Base-by-base conservation (phyloP, 2,329 filamentous ascomycete species). In the Ophiocordyceps polyrhachis-furcata region DNA sequence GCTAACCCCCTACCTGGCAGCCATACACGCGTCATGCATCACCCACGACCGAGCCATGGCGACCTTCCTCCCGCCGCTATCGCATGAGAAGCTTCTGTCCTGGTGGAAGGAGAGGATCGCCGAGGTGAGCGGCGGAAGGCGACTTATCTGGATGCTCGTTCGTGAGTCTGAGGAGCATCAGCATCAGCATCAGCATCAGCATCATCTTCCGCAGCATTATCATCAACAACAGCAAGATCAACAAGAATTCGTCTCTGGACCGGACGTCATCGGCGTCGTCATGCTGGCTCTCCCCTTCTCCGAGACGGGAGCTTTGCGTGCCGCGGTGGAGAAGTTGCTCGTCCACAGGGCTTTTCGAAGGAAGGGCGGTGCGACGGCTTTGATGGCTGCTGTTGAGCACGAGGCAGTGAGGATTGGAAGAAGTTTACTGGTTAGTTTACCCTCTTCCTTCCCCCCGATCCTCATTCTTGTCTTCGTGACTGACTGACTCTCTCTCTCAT, bases 21-120 rank as follows among this genome's bases (percentile, higher is more conserved):
- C 67, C 42, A 64, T 80, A 21, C 76, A 79, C 50, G 69, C 66
- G 47, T 65, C 68, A 14, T 78, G 74, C 58, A 75, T 81, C 54
- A 70, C 68, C 5, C 61, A 68, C 47, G 74, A 76, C 58, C 63
- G 67, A 53, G 71, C 69, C 49, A 65, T 74, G 32, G 71, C 71
- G 23, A 72, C 67, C 5, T 80, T 79, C 54, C 62, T 76, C 14
- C 72, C 73, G n/a, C 75, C 76, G 0, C 60, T 79, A 31, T 67
- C 67, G 42, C 64, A 73, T 53, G 62, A 68, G 35, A 73, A 73
- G 53, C 68, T 80, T 37, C 60, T 73, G 28, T 51, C 61, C 9
- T 79, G 69, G 65, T 80, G 75, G 76, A 68, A 69, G 52, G 62
- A 66, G 20, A 61, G 66, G 21, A 67, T 72, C 44, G 60, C 64